Base-by-base conservation (phyloP, 306 rosid species). In the Casuarina equisetifolia region DNA sequence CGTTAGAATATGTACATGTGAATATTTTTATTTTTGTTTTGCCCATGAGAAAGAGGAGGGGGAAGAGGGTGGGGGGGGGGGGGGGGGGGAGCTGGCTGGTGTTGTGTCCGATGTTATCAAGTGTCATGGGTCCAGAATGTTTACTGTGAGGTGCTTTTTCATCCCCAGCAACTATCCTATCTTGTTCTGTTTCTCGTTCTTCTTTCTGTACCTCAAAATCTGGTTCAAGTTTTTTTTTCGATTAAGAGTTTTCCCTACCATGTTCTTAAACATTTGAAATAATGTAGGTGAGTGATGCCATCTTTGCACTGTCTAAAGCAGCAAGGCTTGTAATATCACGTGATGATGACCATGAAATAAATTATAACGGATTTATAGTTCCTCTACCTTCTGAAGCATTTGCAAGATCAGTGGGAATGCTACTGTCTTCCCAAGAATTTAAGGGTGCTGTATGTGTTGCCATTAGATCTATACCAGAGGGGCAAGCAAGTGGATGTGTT, bases 301-400 rank as follows among this genome's bases (percentile, higher is more conserved):
- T 89, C 78, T 83, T 90, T 67, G 85, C 97, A 73, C 70, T 94
- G 82, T 94, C 93, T 85, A 89, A 88, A 85, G 97, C 96, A 53
- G 79, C 88, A 61, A 89, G 97, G 90, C 82, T 86, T 58, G 59
- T 82, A 51, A 50, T 63, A 72, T 79, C 72, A 78, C 74, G 67
- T 13, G 76, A 79, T 73, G 87, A 66, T 46, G 81, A 83, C 25
- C 54, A 67, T 43, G 90, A 84, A 57, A 84, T 72, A 69, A 75
- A 76, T 72, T 81, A 81, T 75, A 75, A 84, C 16, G 82, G 88
- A 79, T 88, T 81, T 57, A 76, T 88, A 81, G 77, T 82, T 70
- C 76, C 86, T 82, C 61, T 83, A 74, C 86, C 79, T 13, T 61
- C 80, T 51, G 88, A 89, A 72, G 86, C 74, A 72, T 82, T 74